These are phyloP conservation scores for Heritiera littoralis DNA, from an alignment of 345 rosid species.

Conservation along the genomic window DNA sequence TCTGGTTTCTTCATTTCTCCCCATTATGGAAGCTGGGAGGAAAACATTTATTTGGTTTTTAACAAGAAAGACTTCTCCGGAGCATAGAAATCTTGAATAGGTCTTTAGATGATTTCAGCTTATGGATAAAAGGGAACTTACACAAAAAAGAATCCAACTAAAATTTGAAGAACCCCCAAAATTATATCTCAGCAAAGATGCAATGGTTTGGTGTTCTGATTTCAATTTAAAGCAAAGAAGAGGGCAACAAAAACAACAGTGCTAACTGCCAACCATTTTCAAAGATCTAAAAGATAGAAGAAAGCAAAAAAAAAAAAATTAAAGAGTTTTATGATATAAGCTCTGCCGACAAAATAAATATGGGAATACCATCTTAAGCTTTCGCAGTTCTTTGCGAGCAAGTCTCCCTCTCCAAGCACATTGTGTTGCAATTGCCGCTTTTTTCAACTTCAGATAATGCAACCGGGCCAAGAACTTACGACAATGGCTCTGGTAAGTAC, in stretches of 20 bases:
- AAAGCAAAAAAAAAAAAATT: background rate
- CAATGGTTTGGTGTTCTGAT: background rate
- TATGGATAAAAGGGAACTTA: background rate
- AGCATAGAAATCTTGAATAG: background rate
- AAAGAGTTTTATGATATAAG: background rate
- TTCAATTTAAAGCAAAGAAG: slow-evolving; percentile 10
- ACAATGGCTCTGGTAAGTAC: slow-evolving; percentile 59
- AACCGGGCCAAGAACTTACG: slow-evolving; percentile 67
- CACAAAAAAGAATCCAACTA: slow-evolving; percentile 3
- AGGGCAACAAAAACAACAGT: background rate
- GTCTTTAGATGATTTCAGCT: background rate
- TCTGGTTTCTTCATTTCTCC: background rate
- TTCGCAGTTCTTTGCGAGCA: slow-evolving; percentile 85
- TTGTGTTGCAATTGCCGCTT: slow-evolving; percentile 84
- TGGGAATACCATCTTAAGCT: slow-evolving; percentile 81
- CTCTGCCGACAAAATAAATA: slow-evolving; percentile 8
- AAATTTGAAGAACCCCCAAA: slow-evolving; percentile 11
- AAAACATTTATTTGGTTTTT: background rate
- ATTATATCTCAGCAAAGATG: background rate
- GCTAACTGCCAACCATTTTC: background rate
- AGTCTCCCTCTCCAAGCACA: slow-evolving; percentile 97
- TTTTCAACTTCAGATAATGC: slow-evolving; percentile 64
- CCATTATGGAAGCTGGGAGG: background rate
- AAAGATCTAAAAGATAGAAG: background rate
- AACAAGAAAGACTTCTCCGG: background rate